phyloP scores from a whole-genome alignment of 2,329 filamentous ascomycete genomes.

The Fusarium neocosmosporiellum region DNA sequence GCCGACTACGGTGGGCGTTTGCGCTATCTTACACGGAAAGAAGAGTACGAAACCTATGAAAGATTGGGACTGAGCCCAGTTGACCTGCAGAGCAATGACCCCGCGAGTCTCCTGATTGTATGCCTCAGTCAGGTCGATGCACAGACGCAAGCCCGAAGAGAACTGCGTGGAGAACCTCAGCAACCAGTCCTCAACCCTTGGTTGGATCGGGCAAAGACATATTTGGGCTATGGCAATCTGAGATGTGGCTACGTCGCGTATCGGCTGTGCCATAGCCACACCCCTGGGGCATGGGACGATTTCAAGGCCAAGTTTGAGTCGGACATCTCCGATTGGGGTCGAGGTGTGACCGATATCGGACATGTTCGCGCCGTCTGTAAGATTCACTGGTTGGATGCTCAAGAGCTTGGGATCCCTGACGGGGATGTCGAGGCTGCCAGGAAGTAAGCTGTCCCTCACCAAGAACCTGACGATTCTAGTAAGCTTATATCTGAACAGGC shows the following conservation, averaged over 20 bases:
- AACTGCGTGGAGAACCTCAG: conserved; percentile 13
- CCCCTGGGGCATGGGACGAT: conserved; percentile 36
- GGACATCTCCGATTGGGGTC: conserved; percentile 42
- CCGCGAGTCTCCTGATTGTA: not conserved
- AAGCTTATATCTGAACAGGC: conserved; percentile 6
- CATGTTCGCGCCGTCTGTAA: conserved; percentile 26
- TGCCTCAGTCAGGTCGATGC: conserved; percentile 16
- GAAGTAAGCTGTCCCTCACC: conserved; percentile 14
- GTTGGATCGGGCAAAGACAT: not conserved
- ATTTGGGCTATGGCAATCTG: not conserved
- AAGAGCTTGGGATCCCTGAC: conserved; percentile 24
- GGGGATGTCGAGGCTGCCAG: conserved; percentile 36
- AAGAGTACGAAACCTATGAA: not conserved
- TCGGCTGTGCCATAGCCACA: conserved; percentile 31
- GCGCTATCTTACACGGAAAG: conserved; percentile 9
- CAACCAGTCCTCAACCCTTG: conserved; percentile 3
- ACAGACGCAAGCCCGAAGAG: conserved; percentile 13
- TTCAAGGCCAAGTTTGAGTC: conserved; percentile 42
- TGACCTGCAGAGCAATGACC: not conserved
- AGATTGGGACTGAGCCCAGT: not conserved
- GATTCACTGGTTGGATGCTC: conserved; percentile 39
- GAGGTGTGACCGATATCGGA: conserved; percentile 8
- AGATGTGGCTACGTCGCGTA: conserved; percentile 38
- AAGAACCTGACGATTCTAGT: not conserved
- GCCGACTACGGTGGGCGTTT: conserved; percentile 12